Conservation (phyloP, 1,284 basidiomycete species). For the Pseudozyma hubeiensis region DNA sequence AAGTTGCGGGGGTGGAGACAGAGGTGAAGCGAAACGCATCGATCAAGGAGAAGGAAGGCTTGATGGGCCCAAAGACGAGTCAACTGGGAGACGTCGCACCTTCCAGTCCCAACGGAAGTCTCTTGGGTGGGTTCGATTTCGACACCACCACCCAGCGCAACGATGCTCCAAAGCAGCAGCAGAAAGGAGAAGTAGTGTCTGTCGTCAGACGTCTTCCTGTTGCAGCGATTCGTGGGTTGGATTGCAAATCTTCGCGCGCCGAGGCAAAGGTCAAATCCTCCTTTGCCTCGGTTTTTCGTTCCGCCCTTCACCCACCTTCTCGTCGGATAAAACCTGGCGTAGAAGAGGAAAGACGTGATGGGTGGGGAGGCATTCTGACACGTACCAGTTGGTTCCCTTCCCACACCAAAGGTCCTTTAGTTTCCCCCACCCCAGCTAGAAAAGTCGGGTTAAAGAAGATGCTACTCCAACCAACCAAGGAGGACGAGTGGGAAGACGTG, state of each 20-base stretch:
- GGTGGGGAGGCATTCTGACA: slow-evolving; percentile 41
- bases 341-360: slow-evolving; percentile 26
- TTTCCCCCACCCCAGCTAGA: slow-evolving; percentile 9
- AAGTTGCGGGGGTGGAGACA: not conserved
- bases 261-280: too few species aligned
- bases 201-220: not conserved
- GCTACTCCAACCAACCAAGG: slow-evolving; percentile 3
- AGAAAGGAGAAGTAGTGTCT: too few species aligned
- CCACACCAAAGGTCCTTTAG: slow-evolving; percentile 23
- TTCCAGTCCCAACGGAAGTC: slow-evolving; percentile 34
- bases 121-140: slow-evolving; percentile 32
- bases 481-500: slow-evolving; percentile 45
- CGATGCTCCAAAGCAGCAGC: not conserved
- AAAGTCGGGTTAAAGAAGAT: slow-evolving; percentile 14
- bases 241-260: not conserved
- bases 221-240: not conserved
- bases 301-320: slow-evolving; percentile 11
- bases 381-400: slow-evolving; percentile 35
- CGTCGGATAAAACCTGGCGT: slow-evolving; percentile 22
- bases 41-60: not conserved
- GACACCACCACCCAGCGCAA: not conserved
- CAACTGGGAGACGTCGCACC: slow-evolving; percentile 23
- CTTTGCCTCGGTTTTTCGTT: not conserved
- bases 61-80: slow-evolving; percentile 15
- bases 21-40: not conserved